Base-by-base conservation (phyloP, 202 grass and related monocot species). In the Cymbopogon flexuosus region DNA sequence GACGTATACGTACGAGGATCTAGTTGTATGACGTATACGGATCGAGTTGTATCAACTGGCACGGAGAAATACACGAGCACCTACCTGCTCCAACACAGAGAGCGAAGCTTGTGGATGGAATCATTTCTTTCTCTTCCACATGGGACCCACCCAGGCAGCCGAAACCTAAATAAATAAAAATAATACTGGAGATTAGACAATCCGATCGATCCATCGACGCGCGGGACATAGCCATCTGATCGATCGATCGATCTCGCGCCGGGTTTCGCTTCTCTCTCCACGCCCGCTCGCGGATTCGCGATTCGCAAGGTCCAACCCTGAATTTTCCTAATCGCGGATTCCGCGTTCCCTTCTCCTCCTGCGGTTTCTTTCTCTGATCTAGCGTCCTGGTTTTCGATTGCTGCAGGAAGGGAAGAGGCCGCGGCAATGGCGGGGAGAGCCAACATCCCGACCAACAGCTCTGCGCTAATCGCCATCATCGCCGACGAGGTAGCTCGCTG, bases 391-490 rank as follows among this genome's bases (percentile, higher is more conserved):
- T 10, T 54, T 51, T 45, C 37, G 11, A 10, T 58, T 43, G 47
- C 33, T 13, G 34, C 77, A 52, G 27, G 3, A 13, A 33, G 79
- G 24, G 16, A 56, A 21, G 52, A 21, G n/a, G n/a, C 18, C 2
- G 51, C 52, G 52, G 18, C 52, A 21, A 93, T 93, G 91, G 91
- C 91, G 40, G 85, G 88, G 66, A 83, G 89, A 68, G 58, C 78
- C 86, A 87, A 52, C 78, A 91, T 94, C 78, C 80, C 84, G 8
- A 89, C 84, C 33, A 89, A 64, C 60, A 94, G 61, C 75, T 94
- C 92, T 31, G 89, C 88, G 23, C 85, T 93, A 65, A 93, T 93
- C 51, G 91, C 89, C 61, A 85, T 94, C 81, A 94, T 94, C 70
- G 89, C 89, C 13, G 93, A 97, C 45, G 93, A 97, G 93, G 93